These are phyloP conservation scores for Pyrenophora tritici-repentis DNA, from an alignment of 2,329 filamentous ascomycete genomes.

Conservation along the genomic window DNA sequence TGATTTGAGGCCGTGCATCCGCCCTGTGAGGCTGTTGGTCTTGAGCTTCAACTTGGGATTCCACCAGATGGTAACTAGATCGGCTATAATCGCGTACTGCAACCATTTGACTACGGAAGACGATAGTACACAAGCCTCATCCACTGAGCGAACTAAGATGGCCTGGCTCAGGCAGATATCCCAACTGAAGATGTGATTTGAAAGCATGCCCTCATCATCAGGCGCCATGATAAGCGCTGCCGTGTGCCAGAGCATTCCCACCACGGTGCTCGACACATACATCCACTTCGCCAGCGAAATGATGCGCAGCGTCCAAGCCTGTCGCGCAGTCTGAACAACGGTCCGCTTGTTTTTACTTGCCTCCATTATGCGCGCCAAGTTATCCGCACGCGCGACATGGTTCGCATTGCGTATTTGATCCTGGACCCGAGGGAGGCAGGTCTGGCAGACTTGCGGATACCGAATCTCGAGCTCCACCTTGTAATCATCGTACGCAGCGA, in stretches of 20 bases:
- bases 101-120: constrained; percentile 22
- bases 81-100: constrained; percentile 52
- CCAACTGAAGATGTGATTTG: constrained; percentile 15
- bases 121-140: constrained; percentile 37
- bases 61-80: constrained; percentile 66
- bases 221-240: constrained; percentile 28
- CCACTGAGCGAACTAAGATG: constrained; percentile 21
- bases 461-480: constrained; percentile 74
- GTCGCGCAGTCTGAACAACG: constrained; percentile 39
- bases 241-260: constrained; percentile 45
- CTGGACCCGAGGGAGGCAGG: constrained; percentile 77
- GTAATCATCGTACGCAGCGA: constrained; percentile 71
- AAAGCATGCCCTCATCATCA: constrained; percentile 9
- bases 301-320: constrained; percentile 51
- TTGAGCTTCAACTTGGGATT: constrained; percentile 69
- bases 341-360: constrained; percentile 48
- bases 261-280: constrained; percentile 48
- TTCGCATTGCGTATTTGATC: constrained; percentile 70
- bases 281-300: constrained; percentile 52
- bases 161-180: constrained; percentile 30
- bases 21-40: constrained; percentile 59
- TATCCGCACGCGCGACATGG: constrained; percentile 84
- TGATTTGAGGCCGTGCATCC: constrained; percentile 62
- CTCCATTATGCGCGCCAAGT: constrained; percentile 75
- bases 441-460: constrained; percentile 86